A percentile compares a stretch with the other conserved stretches of the same genome.
Conservation (phyloP, 371 early-diverging fungal genomes). For the Mortierella sp. region DNA sequence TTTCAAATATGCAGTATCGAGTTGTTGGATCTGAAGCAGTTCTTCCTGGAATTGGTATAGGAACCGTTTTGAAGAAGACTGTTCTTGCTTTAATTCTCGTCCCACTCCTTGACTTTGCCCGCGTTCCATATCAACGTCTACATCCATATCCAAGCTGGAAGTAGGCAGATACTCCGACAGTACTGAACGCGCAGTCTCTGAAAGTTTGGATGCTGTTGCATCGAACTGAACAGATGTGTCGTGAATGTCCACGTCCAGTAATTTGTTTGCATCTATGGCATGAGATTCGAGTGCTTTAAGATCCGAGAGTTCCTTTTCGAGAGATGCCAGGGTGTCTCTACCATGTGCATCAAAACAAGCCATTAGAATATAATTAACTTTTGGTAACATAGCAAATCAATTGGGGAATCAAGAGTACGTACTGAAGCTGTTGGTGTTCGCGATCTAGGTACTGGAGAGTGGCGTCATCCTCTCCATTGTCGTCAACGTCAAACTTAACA, state of each 20-base stretch:
- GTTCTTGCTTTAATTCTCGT: not conserved
- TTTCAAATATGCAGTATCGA: slow-evolving; percentile 20
- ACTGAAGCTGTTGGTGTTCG: slow-evolving; percentile 42
- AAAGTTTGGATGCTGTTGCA: slow-evolving; percentile 24
- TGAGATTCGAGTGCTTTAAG: slow-evolving; percentile 29
- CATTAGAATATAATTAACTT: not conserved
- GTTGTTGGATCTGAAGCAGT: slow-evolving; percentile 16
- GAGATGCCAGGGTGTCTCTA: slow-evolving; percentile 28
- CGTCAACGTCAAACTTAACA: not conserved
- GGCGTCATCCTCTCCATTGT: slow-evolving; percentile 7
- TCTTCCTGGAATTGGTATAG: slow-evolving; percentile 37
- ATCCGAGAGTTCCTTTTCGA: slow-evolving; percentile 40
- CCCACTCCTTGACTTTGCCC: not conserved
- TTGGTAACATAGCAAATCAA: not conserved
- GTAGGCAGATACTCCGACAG: slow-evolving; percentile 12
- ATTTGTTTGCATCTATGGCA: slow-evolving; percentile 13
- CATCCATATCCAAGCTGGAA: not conserved
- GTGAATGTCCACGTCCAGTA: slow-evolving; percentile 42
- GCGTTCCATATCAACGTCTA: slow-evolving; percentile 9
- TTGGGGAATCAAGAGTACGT: not conserved
- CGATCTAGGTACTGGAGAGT: slow-evolving; percentile 17
- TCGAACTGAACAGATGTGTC: slow-evolving; percentile 34
- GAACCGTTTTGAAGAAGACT: slow-evolving; percentile 5
- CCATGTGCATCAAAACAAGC: not conserved
- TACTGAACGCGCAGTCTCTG: slow-evolving; percentile 17